Evolutionary conservation across 306 rosid genomes (phyloP).

Genomic region (Cicer judaicum): DNA sequence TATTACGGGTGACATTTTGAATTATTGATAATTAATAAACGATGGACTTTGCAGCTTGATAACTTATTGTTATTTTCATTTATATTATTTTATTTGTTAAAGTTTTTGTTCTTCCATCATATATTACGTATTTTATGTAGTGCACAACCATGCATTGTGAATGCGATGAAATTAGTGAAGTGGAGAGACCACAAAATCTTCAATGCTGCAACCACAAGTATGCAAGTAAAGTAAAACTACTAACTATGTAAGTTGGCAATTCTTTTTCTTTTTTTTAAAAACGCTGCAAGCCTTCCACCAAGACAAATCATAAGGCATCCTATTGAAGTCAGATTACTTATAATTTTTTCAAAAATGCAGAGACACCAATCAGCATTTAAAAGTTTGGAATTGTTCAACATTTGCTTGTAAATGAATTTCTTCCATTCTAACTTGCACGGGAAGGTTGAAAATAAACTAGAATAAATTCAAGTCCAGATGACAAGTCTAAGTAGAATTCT

Average conservation of each 20-base stretch:
- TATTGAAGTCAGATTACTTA: constrained; percentile 5
- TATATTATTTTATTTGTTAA: too few relatives aligned
- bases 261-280: not conserved
- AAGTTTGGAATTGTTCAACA: not conserved
- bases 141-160: too few relatives aligned
- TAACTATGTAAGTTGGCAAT: not conserved
- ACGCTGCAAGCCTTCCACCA: not conserved
- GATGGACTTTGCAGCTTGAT: too few relatives aligned
- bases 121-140: too few relatives aligned
- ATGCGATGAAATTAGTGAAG: too few relatives aligned
- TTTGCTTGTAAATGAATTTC: not conserved
- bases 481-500: not conserved
- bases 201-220: not conserved
- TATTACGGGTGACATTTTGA: too few relatives aligned
- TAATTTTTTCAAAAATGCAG: constrained; percentile 12
- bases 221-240: not conserved
- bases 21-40: too few relatives aligned
- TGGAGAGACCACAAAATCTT: not conserved
- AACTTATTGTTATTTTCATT: too few relatives aligned
- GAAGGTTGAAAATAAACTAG: constrained; percentile 10
- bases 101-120: too few relatives aligned
- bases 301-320: not conserved
- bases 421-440: not conserved
- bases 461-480: constrained; percentile 4
- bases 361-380: not conserved